These are phyloP conservation scores for Luffa acutangula DNA, from an alignment of 306 rosid species.

Conservation along the genomic window DNA sequence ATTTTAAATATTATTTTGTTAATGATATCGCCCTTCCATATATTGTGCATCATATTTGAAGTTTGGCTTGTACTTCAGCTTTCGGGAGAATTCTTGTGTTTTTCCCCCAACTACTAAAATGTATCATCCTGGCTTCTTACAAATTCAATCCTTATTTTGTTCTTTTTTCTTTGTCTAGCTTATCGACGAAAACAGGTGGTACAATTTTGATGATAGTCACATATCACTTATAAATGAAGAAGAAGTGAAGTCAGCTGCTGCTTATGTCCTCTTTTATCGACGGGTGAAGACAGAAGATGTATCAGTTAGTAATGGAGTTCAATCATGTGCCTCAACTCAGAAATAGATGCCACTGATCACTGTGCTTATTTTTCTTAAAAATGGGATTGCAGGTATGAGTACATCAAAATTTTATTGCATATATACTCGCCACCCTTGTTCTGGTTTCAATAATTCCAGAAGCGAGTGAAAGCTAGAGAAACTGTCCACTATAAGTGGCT, in stretches of 20 bases:
- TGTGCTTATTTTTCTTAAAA: not conserved
- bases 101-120: not conserved
- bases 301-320: slow-evolving; percentile 43
- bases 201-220: slow-evolving; percentile 86
- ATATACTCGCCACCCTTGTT: not conserved
- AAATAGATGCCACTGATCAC: slow-evolving; percentile 4
- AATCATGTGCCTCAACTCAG: slow-evolving; percentile 17
- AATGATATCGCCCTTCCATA: not conserved
- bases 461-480: not conserved
- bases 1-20: not conserved
- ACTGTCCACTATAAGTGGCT: not conserved
- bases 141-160: not conserved
- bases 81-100: not conserved
- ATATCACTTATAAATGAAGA: slow-evolving; percentile 83
- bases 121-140: not conserved
- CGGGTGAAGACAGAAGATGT: slow-evolving; percentile 57
- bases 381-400: not conserved
- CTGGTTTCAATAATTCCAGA: slow-evolving; percentile 2
- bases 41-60: not conserved
- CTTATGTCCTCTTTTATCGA: slow-evolving; percentile 89
- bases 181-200: slow-evolving; percentile 87
- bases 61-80: not conserved
- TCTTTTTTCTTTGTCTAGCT: slow-evolving; percentile 38
- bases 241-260: slow-evolving; percentile 82
- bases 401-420: not conserved